These are phyloP conservation scores for Ustilago loliicola DNA, from an alignment of 1,284 basidiomycete genomes.

Conservation along the genomic window DNA sequence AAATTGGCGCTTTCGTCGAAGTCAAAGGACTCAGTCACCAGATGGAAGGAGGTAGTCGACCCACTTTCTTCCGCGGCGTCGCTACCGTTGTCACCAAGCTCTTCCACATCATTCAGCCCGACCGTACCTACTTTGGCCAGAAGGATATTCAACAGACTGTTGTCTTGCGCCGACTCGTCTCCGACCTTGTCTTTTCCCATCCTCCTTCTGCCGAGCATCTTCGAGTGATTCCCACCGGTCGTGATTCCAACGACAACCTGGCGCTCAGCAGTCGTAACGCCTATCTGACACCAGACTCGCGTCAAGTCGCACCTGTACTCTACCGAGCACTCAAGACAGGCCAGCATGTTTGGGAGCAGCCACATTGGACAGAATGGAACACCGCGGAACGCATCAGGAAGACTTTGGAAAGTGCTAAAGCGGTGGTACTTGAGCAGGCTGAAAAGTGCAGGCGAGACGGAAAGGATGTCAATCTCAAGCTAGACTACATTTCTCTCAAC, in stretches of 20 bases:
- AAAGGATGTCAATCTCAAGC: conserved; percentile 72
- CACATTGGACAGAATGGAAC: conserved; percentile 19
- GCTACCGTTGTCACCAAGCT: conserved; percentile 95
- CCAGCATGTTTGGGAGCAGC: conserved; percentile 69
- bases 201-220: conserved; percentile 79
- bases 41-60: conserved; percentile 87
- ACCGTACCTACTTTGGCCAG: conserved; percentile 93
- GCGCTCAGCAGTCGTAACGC: conserved; percentile 92
- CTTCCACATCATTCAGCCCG: conserved; percentile 93
- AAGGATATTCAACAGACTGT: conserved; percentile 98
- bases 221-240: conserved; percentile 82
- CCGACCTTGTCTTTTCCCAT: conserved; percentile 84
- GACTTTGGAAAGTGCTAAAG: conserved; percentile 52
- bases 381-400: conserved; percentile 39
- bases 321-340: conserved; percentile 78
- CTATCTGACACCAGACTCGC: conserved; percentile 81
- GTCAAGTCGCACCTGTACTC: conserved; percentile 79
- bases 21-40: conserved; percentile 85
- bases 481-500: conserved; percentile 93
- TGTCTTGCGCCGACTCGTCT: conserved; percentile 83
- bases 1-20: conserved; percentile 90
- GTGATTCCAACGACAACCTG: conserved; percentile 76
- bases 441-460: conserved; percentile 15
- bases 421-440: conserved; percentile 32
- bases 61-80: conserved; percentile 95